Evolutionary conservation across 768 basidiomycete species (phyloP).

Genomic region (Boletales sp.): DNA sequence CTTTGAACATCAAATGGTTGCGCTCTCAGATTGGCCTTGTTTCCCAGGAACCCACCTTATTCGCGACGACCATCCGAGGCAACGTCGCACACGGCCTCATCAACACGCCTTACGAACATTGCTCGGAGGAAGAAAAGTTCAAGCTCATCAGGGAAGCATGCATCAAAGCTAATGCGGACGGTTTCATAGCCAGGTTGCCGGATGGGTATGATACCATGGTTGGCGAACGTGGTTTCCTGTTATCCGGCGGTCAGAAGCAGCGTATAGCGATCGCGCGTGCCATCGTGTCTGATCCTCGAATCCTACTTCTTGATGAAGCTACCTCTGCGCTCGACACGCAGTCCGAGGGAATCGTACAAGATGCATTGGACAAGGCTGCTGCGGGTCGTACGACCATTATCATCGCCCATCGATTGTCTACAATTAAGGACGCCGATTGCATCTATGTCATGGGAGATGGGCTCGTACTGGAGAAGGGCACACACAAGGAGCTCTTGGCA

Average conservation of each 20-base stretch:
- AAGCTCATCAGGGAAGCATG: constrained; percentile 79
- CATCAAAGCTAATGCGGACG: constrained; percentile 85
- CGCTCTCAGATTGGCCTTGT: constrained; percentile 86
- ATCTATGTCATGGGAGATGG: constrained; percentile 93
- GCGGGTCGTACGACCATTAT: constrained; percentile 77
- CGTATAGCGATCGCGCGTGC: constrained; percentile 88
- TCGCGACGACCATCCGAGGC: constrained; percentile 76
- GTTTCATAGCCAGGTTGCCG: constrained; percentile 78
- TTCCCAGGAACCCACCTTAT: constrained; percentile 83
- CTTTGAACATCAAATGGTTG: constrained; percentile 82
- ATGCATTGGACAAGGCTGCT: constrained; percentile 84
- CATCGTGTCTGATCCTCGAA: constrained; percentile 82
- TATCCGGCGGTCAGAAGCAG: constrained; percentile 85
- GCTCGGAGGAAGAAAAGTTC: constrained; percentile 70
- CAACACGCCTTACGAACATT: constrained; percentile 63
- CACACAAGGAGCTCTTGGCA: constrained; percentile 63
- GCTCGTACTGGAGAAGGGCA: constrained; percentile 74
- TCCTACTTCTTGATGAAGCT: constrained; percentile 84
- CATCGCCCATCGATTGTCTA: constrained; percentile 76
- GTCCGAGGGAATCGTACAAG: constrained; percentile 84
- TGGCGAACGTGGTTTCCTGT: constrained; percentile 82
- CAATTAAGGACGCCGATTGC: constrained; percentile 79
- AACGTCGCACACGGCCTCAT: constrained; percentile 88
- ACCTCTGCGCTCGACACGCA: constrained; percentile 87
- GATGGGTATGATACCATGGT: constrained; percentile 85